phyloP scores from a whole-genome alignment of 352 stramenopile genomes.

The Globisporangium alternatum region DNA sequence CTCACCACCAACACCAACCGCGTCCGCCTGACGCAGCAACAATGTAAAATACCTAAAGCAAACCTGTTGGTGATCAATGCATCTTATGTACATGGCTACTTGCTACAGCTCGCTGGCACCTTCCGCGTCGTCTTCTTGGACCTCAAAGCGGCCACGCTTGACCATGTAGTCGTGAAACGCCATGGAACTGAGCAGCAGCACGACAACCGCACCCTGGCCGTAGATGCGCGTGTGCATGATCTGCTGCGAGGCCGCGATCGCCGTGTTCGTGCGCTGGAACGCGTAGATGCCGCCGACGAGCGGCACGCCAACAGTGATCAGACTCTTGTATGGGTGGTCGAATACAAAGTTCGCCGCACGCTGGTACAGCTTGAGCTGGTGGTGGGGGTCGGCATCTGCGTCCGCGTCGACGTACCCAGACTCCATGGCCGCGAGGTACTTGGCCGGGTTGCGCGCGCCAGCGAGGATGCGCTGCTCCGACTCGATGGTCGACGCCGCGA shows the following conservation, averaged over 20 bases:
- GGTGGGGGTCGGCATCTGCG: constrained; percentile 16
- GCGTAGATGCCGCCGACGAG: constrained; percentile 68
- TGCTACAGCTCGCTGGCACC: neutral
- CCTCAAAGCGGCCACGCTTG: constrained; percentile 58
- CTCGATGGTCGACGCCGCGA: constrained; percentile 62
- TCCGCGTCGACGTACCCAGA: constrained; percentile 34
- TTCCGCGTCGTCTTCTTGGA: constrained; percentile 20
- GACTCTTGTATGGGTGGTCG: constrained; percentile 68
- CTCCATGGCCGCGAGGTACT: constrained; percentile 60
- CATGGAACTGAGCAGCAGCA: constrained; percentile 75
- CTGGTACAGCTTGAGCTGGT: constrained; percentile 54
- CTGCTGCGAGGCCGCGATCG: constrained; percentile 71
- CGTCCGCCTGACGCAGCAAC: too few relatives aligned
- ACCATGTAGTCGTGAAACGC: constrained; percentile 84
- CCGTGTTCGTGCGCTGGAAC: constrained; percentile 65
- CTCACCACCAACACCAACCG: too few relatives aligned
- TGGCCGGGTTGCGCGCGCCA: constrained; percentile 65
- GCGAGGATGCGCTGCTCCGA: constrained; percentile 56
- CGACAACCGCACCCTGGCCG: constrained; percentile 62
- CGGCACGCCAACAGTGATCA: constrained; percentile 50
- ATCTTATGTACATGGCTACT: neutral
- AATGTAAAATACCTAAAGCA: too few relatives aligned
- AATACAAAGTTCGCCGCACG: constrained; percentile 69
- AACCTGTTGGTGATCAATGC: too few relatives aligned
- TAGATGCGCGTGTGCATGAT: constrained; percentile 88